Base-by-base conservation (phyloP, 768 basidiomycete genomes). In the Lentinula lateritia region DNA sequence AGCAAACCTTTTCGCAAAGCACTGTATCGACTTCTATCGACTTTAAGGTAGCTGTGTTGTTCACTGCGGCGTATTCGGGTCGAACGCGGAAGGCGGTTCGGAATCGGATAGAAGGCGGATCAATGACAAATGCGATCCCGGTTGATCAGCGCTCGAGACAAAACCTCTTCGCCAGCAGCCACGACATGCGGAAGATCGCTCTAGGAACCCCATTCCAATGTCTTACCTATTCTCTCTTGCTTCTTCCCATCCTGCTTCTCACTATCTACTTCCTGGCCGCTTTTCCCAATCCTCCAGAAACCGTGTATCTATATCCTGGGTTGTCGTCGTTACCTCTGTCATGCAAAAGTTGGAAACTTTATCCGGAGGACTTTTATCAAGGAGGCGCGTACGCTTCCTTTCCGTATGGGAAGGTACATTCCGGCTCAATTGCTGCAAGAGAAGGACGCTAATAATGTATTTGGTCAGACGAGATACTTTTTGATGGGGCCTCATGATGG, bases 401-500 rank as follows among this genome's bases (percentile, higher is more conserved):
- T 53, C 90, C 91, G 1, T 79, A 80, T 61, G 91, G 91, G 45
- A 77, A 78, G 61, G 88, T 86, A 62, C 50, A 81, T 62, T 65
- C 60, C 38, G 9, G 55, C 45, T 43, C 34, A 6, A 12, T 59
- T 39, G 43, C 43, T 32, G 20, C 12, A 34, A 35, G 35, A 56
- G 20, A 45, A 58, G n/a, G 9, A 16, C 12, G 20, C 35, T 20
- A 42, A n/a, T 23, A 6, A 43, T 41, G 32, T 48, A 56, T 57
- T 43, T 58, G 16, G 6, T 34, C 66, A 89, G 87, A 81, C 86
- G 18, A 80, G 88, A 66, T 93, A 92, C 71, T 93, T 90, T 89
- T 69, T 92, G 43, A 68, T 88, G 34, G 91, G 91, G 3, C 89
- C 89, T 20, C 83, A 84, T 64, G 72, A 80, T 12, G 90, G 90